Percentiles rank a stretch among this genome's conserved stretches.
Evolutionary conservation across 192 early-diverging fungal genomes (phyloP).

Genomic region (Podila epigama): DNA sequence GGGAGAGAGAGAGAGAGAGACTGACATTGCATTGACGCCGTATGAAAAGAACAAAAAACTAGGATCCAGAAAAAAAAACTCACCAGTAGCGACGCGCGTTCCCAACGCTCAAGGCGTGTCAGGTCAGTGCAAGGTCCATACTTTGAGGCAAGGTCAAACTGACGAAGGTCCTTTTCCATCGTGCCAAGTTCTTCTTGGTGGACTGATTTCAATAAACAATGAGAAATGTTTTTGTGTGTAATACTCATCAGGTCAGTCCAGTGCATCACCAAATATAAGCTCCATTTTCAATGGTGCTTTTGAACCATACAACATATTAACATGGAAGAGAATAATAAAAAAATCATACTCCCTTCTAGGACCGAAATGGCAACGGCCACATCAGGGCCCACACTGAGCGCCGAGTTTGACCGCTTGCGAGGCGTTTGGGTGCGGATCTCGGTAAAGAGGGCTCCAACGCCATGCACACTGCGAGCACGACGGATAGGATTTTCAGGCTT

Average conservation of each 20-base stretch:
- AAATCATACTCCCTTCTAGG: not conserved
- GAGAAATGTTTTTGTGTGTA: too few relatives aligned
- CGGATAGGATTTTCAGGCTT: not conserved
- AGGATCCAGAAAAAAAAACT: not conserved
- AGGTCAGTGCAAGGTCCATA: slow-evolving; percentile 26
- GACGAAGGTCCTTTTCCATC: slow-evolving; percentile 17
- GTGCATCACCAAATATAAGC: too few relatives aligned
- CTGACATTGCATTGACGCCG: not conserved
- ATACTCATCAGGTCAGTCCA: too few relatives aligned
- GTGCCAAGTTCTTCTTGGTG: slow-evolving; percentile 22
- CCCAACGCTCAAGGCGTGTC: slow-evolving; percentile 43
- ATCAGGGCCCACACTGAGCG: not conserved
- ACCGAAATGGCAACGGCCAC: not conserved
- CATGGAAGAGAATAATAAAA: not conserved
- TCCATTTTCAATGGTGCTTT: too few relatives aligned
- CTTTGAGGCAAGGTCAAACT: slow-evolving; percentile 26
- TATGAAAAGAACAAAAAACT: not conserved
- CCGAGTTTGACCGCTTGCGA: not conserved
- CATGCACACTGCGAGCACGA: not conserved
- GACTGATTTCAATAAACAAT: slow-evolving; percentile 6
- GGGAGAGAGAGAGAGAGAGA: not conserved
- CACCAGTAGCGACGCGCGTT: slow-evolving; percentile 31
- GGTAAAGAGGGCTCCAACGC: not conserved
- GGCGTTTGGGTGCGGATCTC: not conserved
- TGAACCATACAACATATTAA: too few relatives aligned